Conservation (phyloP, 179 eudicot genomes). For the Heliamphora pulchella region DNA sequence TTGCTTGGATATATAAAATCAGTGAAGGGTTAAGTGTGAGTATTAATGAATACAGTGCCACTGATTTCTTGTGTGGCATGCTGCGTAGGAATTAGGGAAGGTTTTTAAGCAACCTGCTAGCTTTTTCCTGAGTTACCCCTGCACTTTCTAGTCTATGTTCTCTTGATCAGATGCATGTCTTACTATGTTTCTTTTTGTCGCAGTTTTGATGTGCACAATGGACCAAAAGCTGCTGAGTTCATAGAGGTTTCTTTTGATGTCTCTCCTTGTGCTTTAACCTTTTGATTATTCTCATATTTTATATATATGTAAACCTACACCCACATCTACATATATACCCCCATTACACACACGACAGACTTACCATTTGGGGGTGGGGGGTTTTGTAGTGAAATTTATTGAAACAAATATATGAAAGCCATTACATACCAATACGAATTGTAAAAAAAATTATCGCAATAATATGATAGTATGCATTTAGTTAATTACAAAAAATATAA, state of each 20-base stretch:
- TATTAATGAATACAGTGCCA: neutral
- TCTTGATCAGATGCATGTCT: neutral
- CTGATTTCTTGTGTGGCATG: neutral
- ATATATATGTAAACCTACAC: neutral
- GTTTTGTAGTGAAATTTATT: no score
- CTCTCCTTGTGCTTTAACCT: neutral
- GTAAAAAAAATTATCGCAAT: no score
- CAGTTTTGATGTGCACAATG: constrained; percentile 90
- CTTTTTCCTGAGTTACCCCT: neutral
- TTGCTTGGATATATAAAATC: neutral
- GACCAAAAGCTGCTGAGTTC: constrained; percentile 94
- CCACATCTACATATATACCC: neutral
- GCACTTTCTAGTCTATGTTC: constrained; percentile 7
- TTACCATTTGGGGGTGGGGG: no score
- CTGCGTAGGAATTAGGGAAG: neutral
- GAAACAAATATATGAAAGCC: no score
- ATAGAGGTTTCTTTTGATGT: constrained; percentile 51
- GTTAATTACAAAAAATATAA: no score
- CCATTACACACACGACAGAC: no score
- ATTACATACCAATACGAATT: no score
- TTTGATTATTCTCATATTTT: neutral
- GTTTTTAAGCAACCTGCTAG: neutral
- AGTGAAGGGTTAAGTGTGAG: neutral
- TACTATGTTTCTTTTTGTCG: constrained; percentile 18
- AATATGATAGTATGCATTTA: no score